Conservation (phyloP, 106 monocot genomes). For the Phalaenopsis equestris region DNA sequence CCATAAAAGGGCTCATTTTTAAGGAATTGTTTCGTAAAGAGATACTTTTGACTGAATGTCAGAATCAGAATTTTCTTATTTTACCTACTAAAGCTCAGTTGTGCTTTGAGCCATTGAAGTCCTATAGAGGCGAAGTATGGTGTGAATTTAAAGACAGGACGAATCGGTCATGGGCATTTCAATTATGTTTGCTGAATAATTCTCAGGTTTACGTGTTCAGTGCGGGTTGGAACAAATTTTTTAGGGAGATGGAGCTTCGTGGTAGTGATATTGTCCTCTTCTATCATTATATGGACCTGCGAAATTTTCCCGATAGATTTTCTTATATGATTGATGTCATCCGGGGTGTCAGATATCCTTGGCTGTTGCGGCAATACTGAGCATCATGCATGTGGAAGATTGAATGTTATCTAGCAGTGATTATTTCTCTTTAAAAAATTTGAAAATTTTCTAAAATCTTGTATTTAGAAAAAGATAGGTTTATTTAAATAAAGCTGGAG, state of each 20-base stretch:
- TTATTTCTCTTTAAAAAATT: no score
- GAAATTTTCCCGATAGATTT: background rate
- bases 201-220: slow-evolving; percentile 71
- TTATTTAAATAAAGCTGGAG: no score
- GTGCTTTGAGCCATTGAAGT: slow-evolving; percentile 24
- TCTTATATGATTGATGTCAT: slow-evolving; percentile 31
- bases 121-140: slow-evolving; percentile 20
- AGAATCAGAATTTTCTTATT: slow-evolving; percentile 49
- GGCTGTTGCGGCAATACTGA: no score
- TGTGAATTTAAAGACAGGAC: slow-evolving; percentile 30
- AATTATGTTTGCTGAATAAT: slow-evolving; percentile 59
- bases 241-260: slow-evolving; percentile 31
- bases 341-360: background rate
- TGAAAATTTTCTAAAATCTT: no score
- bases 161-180: slow-evolving; percentile 28
- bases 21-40: slow-evolving; percentile 43
- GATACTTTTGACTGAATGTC: slow-evolving; percentile 50
- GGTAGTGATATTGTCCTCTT: slow-evolving; percentile 33
- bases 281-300: slow-evolving; percentile 27
- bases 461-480: no score
- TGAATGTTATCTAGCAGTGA: no score
- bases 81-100: slow-evolving; percentile 44
- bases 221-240: slow-evolving; percentile 59
- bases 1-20: background rate
- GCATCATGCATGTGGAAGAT: no score